Evolutionary conservation across 495 filamentous ascomycete genomes (phyloP).

Genomic region (Pyrenula massariospora): DNA sequence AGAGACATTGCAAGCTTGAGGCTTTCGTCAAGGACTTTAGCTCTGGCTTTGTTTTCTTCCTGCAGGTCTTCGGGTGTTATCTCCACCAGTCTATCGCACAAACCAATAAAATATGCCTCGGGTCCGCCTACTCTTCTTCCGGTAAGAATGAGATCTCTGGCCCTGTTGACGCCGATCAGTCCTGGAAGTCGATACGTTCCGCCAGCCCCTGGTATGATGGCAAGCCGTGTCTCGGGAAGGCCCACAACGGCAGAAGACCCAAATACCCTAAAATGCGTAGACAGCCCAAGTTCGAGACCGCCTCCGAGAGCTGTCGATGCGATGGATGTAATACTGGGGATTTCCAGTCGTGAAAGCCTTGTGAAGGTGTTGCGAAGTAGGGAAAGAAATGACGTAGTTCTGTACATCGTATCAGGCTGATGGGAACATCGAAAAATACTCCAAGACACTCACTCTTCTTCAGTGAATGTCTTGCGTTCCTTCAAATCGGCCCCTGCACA

Average conservation of each 20-base stretch:
- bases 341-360: conserved; percentile 54
- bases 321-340: conserved; percentile 83
- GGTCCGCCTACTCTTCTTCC: conserved; percentile 64
- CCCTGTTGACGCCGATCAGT: conserved; percentile 62
- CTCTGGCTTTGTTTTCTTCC: conserved; percentile 41
- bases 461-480: conserved; percentile 64
- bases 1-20: conserved; percentile 71
- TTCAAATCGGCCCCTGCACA: conserved; percentile 94
- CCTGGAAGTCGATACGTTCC: conserved; percentile 76
- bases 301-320: conserved; percentile 76
- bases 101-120: conserved; percentile 74
- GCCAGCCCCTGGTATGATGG: conserved; percentile 89
- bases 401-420: conserved; percentile 18
- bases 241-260: conserved; percentile 60
- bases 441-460: conserved; percentile 42
- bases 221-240: conserved; percentile 81
- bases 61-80: conserved; percentile 46
- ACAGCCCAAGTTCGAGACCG: conserved; percentile 80
- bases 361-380: conserved; percentile 62
- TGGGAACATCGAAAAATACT: neutral
- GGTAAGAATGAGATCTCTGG: conserved; percentile 76
- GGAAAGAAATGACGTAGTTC: conserved; percentile 63
- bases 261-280: conserved; percentile 77
- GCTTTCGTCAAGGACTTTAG: conserved; percentile 57
- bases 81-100: conserved; percentile 75